Evolutionary conservation across 2,329 filamentous ascomycete species (phyloP), one percentile per base, ranked within the genome.

Genomic region (Fusarium anguioides): DNA sequence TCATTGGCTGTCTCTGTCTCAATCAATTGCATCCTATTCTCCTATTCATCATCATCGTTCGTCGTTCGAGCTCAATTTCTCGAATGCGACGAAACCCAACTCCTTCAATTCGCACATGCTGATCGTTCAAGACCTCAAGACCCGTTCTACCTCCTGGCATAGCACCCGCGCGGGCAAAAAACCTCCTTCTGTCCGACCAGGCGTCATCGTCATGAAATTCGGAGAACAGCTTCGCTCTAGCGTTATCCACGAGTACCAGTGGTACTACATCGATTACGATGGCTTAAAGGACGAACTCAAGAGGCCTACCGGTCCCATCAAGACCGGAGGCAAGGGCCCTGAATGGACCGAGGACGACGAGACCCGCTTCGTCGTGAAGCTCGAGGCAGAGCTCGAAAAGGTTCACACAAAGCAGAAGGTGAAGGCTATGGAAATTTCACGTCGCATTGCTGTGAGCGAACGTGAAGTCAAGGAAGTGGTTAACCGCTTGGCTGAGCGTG

Each of bases 221-320:
- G 96, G 96, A 78, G 93, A 97, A 81, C 94, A 99, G 86, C 89
- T 99, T 75, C 93, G 93, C 69, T 95, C 93, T 75, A 97, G 94
- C 77, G 87, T 97, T 76, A 97, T 98, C 81, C 94, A 92, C 84
- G 94, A 98, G 82, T 99, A 96, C 83, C 90, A 94, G 79, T 97
- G 94, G 90, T 93, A 97, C 84, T 99, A 99, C 82, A 97, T 99
- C 81, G 91, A 93, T 81, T 99, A 99, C 82, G 94, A 97, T 78
- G 92, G 91, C 69, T 87, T 99, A 47, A 99, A 99, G 82, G 85
- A 87, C 70, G 89, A 93, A 69, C 89, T 99, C 64, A 96, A 95
- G 81, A 89, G 87, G 60, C 87, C 89, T 60, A 91, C 86, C 69
- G 87, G 89, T 61, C 75, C 79, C 6, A 51, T 70, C 57, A 69